Conservation (phyloP, 2,329 filamentous ascomycete genomes). For the Trichoderma breve region DNA sequence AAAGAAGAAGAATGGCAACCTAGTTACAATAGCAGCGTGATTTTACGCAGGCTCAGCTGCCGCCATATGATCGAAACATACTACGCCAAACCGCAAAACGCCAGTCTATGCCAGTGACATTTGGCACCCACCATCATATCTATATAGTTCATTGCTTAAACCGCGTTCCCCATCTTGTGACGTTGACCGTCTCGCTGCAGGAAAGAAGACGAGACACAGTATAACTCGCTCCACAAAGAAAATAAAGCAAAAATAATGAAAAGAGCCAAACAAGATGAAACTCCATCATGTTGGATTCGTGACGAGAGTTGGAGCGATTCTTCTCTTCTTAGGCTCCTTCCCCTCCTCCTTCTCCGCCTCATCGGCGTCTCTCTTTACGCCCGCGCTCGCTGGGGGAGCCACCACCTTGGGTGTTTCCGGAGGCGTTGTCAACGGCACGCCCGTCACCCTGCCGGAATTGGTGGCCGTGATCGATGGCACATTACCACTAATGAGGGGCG, state of each 20-base stretch:
- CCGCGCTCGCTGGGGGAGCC: slow-evolving; percentile 33
- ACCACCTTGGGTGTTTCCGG: slow-evolving; percentile 73
- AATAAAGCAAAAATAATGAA: not conserved
- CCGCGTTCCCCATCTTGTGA: not conserved
- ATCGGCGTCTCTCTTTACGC: slow-evolving; percentile 56
- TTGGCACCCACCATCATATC: slow-evolving; percentile 21
- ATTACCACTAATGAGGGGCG: slow-evolving; percentile 72
- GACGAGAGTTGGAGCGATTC: slow-evolving; percentile 67
- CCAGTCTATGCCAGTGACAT: slow-evolving; percentile 32
- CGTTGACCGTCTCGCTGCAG: not conserved
- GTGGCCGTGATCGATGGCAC: slow-evolving; percentile 75
- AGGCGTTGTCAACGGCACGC: slow-evolving; percentile 79
- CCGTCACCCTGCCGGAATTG: slow-evolving; percentile 61
- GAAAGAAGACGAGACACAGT: not conserved
- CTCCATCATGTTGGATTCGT: not conserved
- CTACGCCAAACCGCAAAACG: slow-evolving; percentile 29
- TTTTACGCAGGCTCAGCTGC: not conserved
- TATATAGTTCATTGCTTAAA: slow-evolving; percentile 2
- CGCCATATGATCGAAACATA: not conserved
- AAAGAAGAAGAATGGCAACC: not conserved
- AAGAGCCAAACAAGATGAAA: not conserved
- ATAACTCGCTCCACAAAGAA: not conserved
- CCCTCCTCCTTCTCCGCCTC: slow-evolving; percentile 54
- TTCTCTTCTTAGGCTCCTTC: slow-evolving; percentile 63
- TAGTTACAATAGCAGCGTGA: not conserved